Evolutionary conservation across 2,329 filamentous ascomycete genomes (phyloP).

Genomic region (Xylariaceae sp.): DNA sequence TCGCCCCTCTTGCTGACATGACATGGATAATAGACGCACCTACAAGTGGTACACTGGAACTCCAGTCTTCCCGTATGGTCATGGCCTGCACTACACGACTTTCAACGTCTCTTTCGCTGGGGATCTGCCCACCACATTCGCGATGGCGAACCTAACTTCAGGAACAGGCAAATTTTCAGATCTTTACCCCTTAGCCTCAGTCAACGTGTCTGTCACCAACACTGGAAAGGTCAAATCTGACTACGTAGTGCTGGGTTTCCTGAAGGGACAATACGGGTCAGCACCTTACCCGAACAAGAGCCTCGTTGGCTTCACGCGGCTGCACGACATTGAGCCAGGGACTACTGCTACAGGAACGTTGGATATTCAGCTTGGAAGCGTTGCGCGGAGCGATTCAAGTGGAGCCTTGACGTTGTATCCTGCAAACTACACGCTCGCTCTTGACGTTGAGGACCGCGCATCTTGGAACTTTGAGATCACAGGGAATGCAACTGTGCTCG

Average conservation of each 20-base stretch:
- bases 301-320: conserved; percentile 47
- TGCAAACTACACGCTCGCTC: conserved; percentile 44
- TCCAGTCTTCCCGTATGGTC: conserved; percentile 51
- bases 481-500: conserved; percentile 41
- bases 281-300: conserved; percentile 49
- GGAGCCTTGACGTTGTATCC: conserved; percentile 52
- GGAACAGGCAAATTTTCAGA: conserved; percentile 38
- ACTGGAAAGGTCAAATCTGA: conserved; percentile 44
- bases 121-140: conserved; percentile 24
- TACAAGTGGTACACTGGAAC: conserved; percentile 54
- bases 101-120: conserved; percentile 35
- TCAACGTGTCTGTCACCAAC: conserved; percentile 45
- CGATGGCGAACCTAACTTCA: conserved; percentile 16
- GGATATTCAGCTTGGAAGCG: conserved; percentile 42
- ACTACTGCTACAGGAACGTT: conserved; percentile 32
- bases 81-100: conserved; percentile 55
- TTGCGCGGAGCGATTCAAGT: conserved; percentile 46
- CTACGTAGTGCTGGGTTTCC: conserved; percentile 49
- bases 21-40: conserved; percentile 36
- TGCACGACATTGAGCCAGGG: conserved; percentile 36
- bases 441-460: conserved; percentile 42
- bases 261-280: conserved; percentile 44
- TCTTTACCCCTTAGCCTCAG: conserved; percentile 39
- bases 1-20: not conserved
- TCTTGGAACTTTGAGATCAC: conserved; percentile 43